Evolutionary conservation across 352 stramenopile species (phyloP).

Genomic region (Pythium angustatum): DNA sequence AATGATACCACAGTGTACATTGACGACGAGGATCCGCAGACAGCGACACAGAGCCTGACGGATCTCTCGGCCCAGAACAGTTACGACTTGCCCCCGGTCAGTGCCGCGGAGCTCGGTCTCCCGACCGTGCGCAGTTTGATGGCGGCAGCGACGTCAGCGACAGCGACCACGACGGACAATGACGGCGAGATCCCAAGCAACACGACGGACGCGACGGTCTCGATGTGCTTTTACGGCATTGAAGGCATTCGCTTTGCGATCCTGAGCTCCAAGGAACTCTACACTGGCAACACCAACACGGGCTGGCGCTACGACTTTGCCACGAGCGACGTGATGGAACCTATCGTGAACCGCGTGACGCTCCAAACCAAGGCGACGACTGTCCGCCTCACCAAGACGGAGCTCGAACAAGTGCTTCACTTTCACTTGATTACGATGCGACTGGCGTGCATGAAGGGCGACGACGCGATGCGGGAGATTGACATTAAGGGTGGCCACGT

Average conservation of each 20-base stretch:
- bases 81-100: slow-evolving; percentile 84
- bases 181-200: background rate
- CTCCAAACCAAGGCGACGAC: slow-evolving; percentile 48
- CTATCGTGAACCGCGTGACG: slow-evolving; percentile 57
- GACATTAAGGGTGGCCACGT: slow-evolving; percentile 57
- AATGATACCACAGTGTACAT: slow-evolving; percentile 17
- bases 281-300: slow-evolving; percentile 79
- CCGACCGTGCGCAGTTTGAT: slow-evolving; percentile 60
- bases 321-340: slow-evolving; percentile 72
- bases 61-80: slow-evolving; percentile 82
- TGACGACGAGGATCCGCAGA: slow-evolving; percentile 23
- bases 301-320: slow-evolving; percentile 84
- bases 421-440: slow-evolving; percentile 84
- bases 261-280: slow-evolving; percentile 71
- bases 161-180: background rate
- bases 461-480: slow-evolving; percentile 70
- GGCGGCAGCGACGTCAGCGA: background rate
- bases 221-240: slow-evolving; percentile 83
- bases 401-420: slow-evolving; percentile 63
- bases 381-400: slow-evolving; percentile 48
- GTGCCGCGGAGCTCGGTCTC: slow-evolving; percentile 68
- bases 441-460: slow-evolving; percentile 73
- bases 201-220: slow-evolving; percentile 40
- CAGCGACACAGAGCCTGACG: slow-evolving; percentile 24
- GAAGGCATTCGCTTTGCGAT: slow-evolving; percentile 70